Base-by-base conservation (phyloP, 2,329 filamentous ascomycete genomes). In the Hawksworthiomyces lignivorus region DNA sequence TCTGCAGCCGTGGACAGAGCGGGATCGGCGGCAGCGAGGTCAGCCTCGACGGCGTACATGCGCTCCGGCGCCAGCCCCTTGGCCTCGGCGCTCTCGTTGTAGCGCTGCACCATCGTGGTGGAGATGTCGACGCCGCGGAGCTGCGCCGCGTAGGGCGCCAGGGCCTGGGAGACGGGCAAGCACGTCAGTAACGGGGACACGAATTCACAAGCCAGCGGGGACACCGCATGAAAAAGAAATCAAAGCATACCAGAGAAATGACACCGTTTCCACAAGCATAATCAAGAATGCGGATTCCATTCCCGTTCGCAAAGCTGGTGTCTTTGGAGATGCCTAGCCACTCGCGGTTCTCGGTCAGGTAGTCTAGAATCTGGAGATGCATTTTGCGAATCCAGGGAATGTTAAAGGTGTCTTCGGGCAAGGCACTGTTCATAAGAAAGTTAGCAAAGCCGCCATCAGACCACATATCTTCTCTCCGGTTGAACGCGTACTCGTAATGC, bases 101-200 rank as follows among this genome's bases (percentile, higher is more conserved):
- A 54, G 21, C 29, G 39, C 28, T 48, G 35, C 17, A 52, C 50
- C 54, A 54, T 56, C 44, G 40, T 37, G 9, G 50, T 36, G 7
- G 52, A 52, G 17, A 55, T 50, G 43, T 56, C 51, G 5, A 55
- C 39, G 18, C 52, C 54, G 12, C 52, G 50, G 10, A 54, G 24
- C 5, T 37, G 39, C 1, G 36, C 12, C 2, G 39, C 45, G 12
- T 40, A 46, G 3, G 48, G 43, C 1, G 41, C 30, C 2, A 48
- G 41, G 5, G 32, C 31, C 38, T 45, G 41, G 18, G 7, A 47
- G 21, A 4, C 11, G 15, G 24, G n/a, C n/a, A n/a, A n/a, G n/a
- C n/a, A n/a, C n/a, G n/a, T n/a, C n/a, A n/a, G n/a, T n/a, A n/a
- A n/a, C n/a, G n/a, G n/a, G n/a, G n/a, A n/a, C n/a, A n/a, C n/a